Base-by-base conservation (phyloP, 495 filamentous ascomycete species). In the Talaromyces wortmannii region DNA sequence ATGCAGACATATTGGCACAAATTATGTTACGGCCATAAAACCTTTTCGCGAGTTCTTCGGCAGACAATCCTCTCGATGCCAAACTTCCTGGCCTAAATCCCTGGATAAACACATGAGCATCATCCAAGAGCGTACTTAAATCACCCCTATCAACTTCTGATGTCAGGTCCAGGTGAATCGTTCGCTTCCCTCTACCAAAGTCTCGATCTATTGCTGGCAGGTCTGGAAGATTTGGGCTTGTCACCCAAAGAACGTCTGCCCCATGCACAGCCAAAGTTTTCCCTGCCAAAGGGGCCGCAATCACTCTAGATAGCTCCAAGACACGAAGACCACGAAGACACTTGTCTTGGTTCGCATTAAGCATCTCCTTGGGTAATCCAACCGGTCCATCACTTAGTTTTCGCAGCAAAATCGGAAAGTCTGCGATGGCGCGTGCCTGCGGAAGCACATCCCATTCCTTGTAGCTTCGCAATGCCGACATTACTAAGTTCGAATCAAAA, bases 161-260 rank as follows among this genome's bases (percentile, higher is more conserved):
- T 30, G 73, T 70, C 8, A 88, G 76, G 58, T 87, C 75, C 18
- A 88, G 57, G 40, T 70, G 63, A 11, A 67, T 59, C n/a, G 65
- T 64, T 31, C 71, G 59, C 63, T 87, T 88, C 40, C 84, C 83
- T 15, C 79, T 74, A 63, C 86, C 85, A 60, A 81, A 78, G 56
- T 87, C 83, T 13, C 86, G 79, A 68, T 86, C 83, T 63, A 86
- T 81, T 61, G 81, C 81, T 0, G 85, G 83, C 15, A 87, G 78
- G 55, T 87, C 83, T 7, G 79, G 78, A 18, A 87, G 69, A 33
- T 75, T 66, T 0, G 81, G 77, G 11, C 76, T 80, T 2, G 84
- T 87, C 45, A 88, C 71, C 65, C 85, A 86, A 57, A 86, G 69
- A 30, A 85, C 75, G 48, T 75, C 70, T 36, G 82, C 82, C 36